Conservation (phyloP, 352 stramenopile species). For the Phytophthora palmivora region DNA sequence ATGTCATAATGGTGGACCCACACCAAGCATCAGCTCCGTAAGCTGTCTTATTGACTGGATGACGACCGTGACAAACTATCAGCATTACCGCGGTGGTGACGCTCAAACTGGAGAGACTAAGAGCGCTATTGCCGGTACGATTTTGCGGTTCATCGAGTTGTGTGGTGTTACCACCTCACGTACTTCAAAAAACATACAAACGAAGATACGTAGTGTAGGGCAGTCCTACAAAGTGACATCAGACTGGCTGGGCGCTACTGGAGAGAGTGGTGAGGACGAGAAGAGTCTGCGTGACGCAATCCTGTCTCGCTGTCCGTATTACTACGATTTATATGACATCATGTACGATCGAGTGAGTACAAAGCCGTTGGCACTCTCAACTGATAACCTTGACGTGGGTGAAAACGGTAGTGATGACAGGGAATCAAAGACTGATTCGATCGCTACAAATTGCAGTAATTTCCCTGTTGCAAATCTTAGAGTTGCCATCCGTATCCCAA, state of each 20-base stretch:
- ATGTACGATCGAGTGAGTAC: slow-evolving; percentile 18
- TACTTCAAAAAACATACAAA: slow-evolving; percentile 12
- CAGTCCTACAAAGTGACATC: slow-evolving; percentile 14
- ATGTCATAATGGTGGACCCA: too few species aligned
- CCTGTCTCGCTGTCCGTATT: slow-evolving; percentile 11
- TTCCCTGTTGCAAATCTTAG: background rate
- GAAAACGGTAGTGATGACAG: slow-evolving; percentile 1
- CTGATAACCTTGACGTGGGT: background rate
- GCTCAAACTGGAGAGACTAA: too few species aligned
- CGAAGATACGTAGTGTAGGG: slow-evolving; percentile 22
- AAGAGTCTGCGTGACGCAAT: slow-evolving; percentile 11
- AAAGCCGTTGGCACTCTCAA: background rate
- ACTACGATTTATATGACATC: slow-evolving; percentile 3
- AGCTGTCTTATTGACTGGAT: too few species aligned
- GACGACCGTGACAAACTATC: too few species aligned
- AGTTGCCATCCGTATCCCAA: too few species aligned
- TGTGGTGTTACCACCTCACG: slow-evolving; percentile 7
- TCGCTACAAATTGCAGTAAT: background rate
- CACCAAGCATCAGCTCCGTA: too few species aligned
- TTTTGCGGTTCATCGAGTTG: slow-evolving; percentile 19
- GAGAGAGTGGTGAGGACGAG: slow-evolving; percentile 21
- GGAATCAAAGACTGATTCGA: background rate
- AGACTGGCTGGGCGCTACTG: slow-evolving; percentile 25
- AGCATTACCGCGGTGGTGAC: too few species aligned
- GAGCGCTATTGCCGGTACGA: background rate